phyloP scores from a whole-genome alignment of 2,329 filamentous ascomycete genomes.

The Stagonosporopsis cucurbitacearum region DNA sequence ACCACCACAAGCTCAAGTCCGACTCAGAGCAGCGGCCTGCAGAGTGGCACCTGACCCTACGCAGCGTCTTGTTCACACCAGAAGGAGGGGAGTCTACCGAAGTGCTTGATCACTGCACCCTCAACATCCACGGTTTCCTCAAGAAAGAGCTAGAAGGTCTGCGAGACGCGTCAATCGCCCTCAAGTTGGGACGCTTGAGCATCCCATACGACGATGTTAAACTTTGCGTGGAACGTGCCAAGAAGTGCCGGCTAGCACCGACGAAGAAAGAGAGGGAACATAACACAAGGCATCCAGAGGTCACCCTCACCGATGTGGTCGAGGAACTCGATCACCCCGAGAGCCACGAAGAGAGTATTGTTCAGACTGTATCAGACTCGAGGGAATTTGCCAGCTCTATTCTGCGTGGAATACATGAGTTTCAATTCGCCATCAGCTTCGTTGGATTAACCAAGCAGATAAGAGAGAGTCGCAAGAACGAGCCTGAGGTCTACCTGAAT shows the following conservation, averaged over 20 bases:
- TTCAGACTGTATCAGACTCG: conserved; percentile 86
- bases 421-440: conserved; percentile 93
- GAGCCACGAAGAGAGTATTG: conserved; percentile 71
- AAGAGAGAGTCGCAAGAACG: conserved; percentile 68
- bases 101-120: conserved; percentile 81
- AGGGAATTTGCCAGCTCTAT: conserved; percentile 92
- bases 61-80: conserved; percentile 87
- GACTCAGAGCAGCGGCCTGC: conserved; percentile 74
- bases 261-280: conserved; percentile 22
- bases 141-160: conserved; percentile 86
- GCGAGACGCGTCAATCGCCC: conserved; percentile 84
- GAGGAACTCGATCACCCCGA: conserved; percentile 74
- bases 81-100: conserved; percentile 86
- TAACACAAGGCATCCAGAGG: conserved; percentile 55
- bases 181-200: conserved; percentile 90
- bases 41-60: conserved; percentile 89
- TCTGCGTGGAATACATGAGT: conserved; percentile 89
- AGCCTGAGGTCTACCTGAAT: conserved; percentile 79
- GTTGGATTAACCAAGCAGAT: conserved; percentile 85
- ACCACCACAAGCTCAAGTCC: conserved; percentile 60
- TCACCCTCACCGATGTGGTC: conserved; percentile 74
- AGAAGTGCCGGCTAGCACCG: conserved; percentile 47
- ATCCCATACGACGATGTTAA: conserved; percentile 87
- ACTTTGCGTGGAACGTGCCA: conserved; percentile 65
- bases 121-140: conserved; percentile 91